phyloP scores from a whole-genome alignment of 164 flowering plant species.

The Platanus orientalis region DNA sequence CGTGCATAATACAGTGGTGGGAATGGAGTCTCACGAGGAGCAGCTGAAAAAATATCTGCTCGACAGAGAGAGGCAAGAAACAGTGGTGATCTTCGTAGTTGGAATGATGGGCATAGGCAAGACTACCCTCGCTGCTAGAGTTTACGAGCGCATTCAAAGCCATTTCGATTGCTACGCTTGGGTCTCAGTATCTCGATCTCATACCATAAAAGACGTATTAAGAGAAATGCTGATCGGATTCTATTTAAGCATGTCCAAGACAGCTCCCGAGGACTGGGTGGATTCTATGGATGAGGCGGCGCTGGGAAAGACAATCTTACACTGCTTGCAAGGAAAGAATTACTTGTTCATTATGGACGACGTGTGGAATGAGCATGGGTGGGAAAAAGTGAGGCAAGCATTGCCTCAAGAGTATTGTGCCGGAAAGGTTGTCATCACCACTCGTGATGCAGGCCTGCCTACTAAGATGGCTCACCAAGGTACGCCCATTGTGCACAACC shows the following conservation, averaged over 20 bases:
- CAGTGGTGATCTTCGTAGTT: neutral
- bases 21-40: too few relatives aligned
- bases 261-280: neutral
- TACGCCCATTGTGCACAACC: neutral
- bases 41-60: too few relatives aligned
- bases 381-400: constrained; percentile 1
- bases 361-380: constrained; percentile 10
- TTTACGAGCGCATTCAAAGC: too few relatives aligned
- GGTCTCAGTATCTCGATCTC: neutral
- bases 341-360: constrained; percentile 25
- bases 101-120: neutral
- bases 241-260: neutral
- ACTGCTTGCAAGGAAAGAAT: constrained; percentile 10
- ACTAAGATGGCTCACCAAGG: neutral
- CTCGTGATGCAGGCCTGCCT: neutral
- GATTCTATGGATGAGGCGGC: neutral
- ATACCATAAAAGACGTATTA: neutral
- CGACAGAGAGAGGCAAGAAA: neutral
- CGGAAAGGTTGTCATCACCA: neutral
- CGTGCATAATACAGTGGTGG: too few relatives aligned
- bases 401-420: neutral
- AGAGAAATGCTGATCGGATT: neutral
- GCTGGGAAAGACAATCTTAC: neutral
- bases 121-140: neutral
- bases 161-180: neutral